Conservation (phyloP, 306 rosid species). For the Lablab purpureus region DNA sequence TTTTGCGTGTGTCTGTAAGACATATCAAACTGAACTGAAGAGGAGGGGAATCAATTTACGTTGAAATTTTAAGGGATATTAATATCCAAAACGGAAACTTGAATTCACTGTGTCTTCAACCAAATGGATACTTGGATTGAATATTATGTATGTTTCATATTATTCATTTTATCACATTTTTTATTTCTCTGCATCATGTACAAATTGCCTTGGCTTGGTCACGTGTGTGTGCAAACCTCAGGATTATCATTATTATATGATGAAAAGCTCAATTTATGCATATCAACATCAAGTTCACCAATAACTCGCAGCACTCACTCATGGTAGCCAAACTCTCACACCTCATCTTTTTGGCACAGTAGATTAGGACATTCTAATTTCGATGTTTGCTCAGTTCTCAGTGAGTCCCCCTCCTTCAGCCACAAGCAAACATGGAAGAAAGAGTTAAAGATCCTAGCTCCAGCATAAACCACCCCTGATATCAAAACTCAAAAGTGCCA, state of each 20-base stretch:
- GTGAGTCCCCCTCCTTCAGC: background rate
- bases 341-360: background rate
- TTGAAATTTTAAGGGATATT: too few relatives aligned
- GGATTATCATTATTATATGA: background rate
- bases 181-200: too few relatives aligned
- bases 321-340: background rate
- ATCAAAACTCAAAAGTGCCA: background rate
- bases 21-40: too few relatives aligned
- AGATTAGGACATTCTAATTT: background rate
- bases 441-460: background rate
- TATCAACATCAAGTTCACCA: background rate
- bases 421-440: slow-evolving; percentile 5
- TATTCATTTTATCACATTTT: too few relatives aligned
- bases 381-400: background rate
- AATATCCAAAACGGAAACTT: too few relatives aligned
- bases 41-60: too few relatives aligned
- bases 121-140: too few relatives aligned
- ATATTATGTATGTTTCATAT: too few relatives aligned
- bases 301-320: background rate
- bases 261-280: background rate
- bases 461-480: background rate
- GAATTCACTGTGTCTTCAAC: too few relatives aligned
- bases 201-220: background rate
- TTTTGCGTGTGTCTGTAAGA: too few relatives aligned
- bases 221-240: background rate